Evolutionary conservation across 805 yeast genomes (phyloP).

Genomic region (Barnettozyma botsteinii): DNA sequence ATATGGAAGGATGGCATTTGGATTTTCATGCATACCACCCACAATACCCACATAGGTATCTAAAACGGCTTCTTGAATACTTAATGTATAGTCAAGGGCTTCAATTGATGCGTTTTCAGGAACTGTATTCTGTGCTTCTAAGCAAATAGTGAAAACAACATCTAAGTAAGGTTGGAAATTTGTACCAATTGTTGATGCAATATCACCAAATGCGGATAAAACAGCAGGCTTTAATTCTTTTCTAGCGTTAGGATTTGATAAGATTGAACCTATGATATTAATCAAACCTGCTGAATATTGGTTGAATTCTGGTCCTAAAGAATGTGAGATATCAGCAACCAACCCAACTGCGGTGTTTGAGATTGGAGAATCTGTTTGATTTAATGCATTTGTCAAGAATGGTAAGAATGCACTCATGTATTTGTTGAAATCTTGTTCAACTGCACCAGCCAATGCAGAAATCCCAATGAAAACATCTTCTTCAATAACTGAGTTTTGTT

Average conservation of each 20-base stretch:
- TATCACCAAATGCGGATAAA: slow-evolving; percentile 90
- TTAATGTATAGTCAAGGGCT: slow-evolving; percentile 65
- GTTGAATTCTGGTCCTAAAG: slow-evolving; percentile 66
- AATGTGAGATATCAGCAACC: slow-evolving; percentile 89
- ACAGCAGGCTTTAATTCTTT: slow-evolving; percentile 84
- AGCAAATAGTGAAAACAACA: slow-evolving; percentile 75
- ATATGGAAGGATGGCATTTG: slow-evolving; percentile 60
- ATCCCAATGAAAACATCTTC: slow-evolving; percentile 93
- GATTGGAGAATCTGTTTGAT: slow-evolving; percentile 76
- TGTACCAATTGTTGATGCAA: slow-evolving; percentile 81
- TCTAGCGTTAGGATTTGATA: slow-evolving; percentile 61
- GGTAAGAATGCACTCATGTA: slow-evolving; percentile 84
- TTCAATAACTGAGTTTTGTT: slow-evolving; percentile 70
- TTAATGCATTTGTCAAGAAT: slow-evolving; percentile 69
- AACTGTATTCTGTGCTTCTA: slow-evolving; percentile 53
- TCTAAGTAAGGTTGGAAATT: slow-evolving; percentile 71
- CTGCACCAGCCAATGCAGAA: slow-evolving; percentile 80
- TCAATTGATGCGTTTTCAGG: slow-evolving; percentile 69
- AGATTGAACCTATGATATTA: slow-evolving; percentile 71
- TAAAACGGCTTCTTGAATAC: slow-evolving; percentile 79
- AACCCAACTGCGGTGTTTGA: slow-evolving; percentile 91
- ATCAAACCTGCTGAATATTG: slow-evolving; percentile 78
- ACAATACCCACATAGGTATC: slow-evolving; percentile 95
- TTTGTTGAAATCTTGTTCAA: slow-evolving; percentile 62
- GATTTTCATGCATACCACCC: slow-evolving; percentile 73